phyloP scores from a whole-genome alignment of 192 early-diverging fungal genomes.

The Coemansia sp. region DNA sequence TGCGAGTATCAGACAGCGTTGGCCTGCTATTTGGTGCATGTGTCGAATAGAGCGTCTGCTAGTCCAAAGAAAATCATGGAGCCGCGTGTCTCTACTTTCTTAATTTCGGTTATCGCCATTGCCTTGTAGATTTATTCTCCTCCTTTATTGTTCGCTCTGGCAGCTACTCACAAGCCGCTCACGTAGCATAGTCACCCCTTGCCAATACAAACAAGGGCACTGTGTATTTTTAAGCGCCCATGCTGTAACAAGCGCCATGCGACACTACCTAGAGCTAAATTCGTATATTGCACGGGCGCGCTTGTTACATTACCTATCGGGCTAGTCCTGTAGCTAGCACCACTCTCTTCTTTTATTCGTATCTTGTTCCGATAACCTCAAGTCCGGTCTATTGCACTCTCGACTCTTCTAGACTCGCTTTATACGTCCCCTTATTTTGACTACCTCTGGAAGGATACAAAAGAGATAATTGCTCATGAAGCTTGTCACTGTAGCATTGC shows the following conservation, averaged over 20 bases:
- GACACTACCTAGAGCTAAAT: neutral
- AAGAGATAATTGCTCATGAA: slow-evolving; percentile 6
- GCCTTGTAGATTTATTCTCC: neutral
- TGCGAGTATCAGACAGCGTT: neutral
- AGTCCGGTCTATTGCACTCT: neutral
- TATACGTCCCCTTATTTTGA: neutral
- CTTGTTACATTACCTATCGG: neutral
- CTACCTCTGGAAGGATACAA: slow-evolving; percentile 2
- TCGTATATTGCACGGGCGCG: neutral
- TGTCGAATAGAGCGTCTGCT: neutral
- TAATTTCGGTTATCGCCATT: neutral
- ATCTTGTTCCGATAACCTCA: neutral
- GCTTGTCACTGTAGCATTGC: slow-evolving; percentile 7
- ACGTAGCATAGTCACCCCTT: neutral
- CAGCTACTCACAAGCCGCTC: neutral
- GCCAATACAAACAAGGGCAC: neutral
- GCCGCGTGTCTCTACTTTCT: neutral
- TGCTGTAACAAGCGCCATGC: neutral
- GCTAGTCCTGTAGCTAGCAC: neutral
- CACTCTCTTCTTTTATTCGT: neutral
- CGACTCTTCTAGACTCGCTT: neutral
- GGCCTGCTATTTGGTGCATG: neutral
- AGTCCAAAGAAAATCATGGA: neutral
- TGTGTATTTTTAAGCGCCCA: neutral
- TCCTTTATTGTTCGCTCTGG: neutral